Evolutionary conservation across 1,284 basidiomycete genomes (phyloP).

Genomic region (Trichosporon faecale): DNA sequence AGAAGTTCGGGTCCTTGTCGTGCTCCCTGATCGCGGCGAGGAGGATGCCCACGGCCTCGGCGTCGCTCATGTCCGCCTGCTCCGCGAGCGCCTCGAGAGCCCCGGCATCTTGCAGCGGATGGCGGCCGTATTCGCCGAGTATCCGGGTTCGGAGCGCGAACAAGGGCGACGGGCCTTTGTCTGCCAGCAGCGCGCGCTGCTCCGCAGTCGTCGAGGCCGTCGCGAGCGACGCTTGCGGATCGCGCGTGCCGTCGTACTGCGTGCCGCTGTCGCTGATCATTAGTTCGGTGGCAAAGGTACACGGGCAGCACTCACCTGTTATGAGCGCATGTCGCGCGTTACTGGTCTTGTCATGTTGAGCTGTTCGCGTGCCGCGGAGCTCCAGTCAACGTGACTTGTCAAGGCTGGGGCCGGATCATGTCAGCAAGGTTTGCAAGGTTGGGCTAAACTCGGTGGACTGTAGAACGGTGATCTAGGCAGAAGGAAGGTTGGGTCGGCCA

Average conservation of each 20-base stretch:
- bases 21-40: not conserved
- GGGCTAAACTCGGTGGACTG: too few relatives aligned
- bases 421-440: too few relatives aligned
- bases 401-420: too few relatives aligned
- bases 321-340: not conserved
- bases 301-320: not conserved
- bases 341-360: not conserved
- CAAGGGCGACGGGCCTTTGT: not conserved
- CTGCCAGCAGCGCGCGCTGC: not conserved
- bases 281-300: not conserved
- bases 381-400: not conserved
- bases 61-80: constrained; percentile 1
- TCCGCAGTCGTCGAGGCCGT: not conserved
- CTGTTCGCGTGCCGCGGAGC: not conserved
- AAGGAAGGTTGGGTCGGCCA: too few relatives aligned
- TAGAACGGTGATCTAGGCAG: too few relatives aligned
- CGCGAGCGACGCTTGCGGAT: not conserved
- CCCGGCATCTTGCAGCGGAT: not conserved
- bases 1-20: constrained; percentile 1
- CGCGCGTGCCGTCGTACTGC: not conserved
- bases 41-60: not conserved
- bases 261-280: not conserved
- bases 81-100: not conserved
- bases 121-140: not conserved
- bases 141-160: not conserved